A percentile compares a stretch with the other conserved stretches of the same genome.
phyloP scores from a whole-genome alignment of 139 green algal species.

The Tetradesmus obliquus region DNA sequence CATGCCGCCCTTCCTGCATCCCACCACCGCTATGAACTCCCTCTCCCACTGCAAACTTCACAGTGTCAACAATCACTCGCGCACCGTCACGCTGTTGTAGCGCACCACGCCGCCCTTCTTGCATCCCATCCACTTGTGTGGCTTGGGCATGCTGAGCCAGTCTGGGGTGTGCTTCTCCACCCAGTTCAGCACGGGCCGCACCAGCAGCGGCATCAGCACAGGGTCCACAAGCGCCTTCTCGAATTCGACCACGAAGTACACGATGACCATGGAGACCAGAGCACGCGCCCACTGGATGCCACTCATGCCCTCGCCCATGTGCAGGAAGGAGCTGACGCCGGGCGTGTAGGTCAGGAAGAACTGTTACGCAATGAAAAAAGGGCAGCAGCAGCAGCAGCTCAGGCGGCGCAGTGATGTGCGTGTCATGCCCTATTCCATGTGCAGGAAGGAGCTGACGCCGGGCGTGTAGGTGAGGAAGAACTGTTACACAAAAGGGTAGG shows the following conservation, averaged over 20 bases:
- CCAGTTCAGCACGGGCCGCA: slow-evolving; percentile 28
- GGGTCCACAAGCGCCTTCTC: slow-evolving; percentile 40
- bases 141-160: slow-evolving; percentile 21
- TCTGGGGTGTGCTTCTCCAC: slow-evolving; percentile 11
- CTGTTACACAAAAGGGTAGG: too few relatives aligned
- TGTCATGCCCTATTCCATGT: slow-evolving; percentile 29
- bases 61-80: background rate
- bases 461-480: slow-evolving; percentile 40
- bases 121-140: background rate
- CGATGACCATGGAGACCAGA: slow-evolving; percentile 30
- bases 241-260: slow-evolving; percentile 37
- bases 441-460: slow-evolving; percentile 28
- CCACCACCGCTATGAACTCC: too few relatives aligned
- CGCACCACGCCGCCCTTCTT: background rate
- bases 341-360: slow-evolving; percentile 43
- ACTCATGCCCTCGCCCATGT: slow-evolving; percentile 36
- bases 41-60: background rate
- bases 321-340: slow-evolving; percentile 32
- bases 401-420: background rate
- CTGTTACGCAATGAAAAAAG: too few relatives aligned
- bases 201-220: slow-evolving; percentile 30
- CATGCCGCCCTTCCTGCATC: too few relatives aligned
- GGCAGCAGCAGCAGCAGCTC: too few relatives aligned
- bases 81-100: background rate
- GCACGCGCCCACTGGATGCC: slow-evolving; percentile 41